Percentiles rank a stretch among this genome's conserved stretches.
These are phyloP conservation scores for Cryptococcus maquisensis DNA, from an alignment of 1,284 basidiomycete species.

Conservation along the genomic window DNA sequence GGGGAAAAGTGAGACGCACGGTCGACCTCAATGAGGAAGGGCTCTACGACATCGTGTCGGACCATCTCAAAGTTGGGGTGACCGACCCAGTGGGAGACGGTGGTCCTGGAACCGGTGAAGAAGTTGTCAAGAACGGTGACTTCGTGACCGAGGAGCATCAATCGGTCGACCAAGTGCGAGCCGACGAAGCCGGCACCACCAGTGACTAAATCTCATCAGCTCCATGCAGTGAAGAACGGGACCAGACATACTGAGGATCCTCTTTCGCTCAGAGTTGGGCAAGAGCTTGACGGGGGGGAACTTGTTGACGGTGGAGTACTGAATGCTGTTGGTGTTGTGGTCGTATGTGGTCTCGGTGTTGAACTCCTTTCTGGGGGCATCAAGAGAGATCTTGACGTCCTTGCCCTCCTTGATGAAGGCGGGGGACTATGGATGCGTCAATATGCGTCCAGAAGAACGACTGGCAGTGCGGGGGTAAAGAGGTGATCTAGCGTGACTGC, in stretches of 20 bases:
- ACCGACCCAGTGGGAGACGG: slow-evolving; percentile 82
- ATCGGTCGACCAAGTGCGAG: slow-evolving; percentile 91
- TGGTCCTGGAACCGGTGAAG: slow-evolving; percentile 94
- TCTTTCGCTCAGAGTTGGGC: slow-evolving; percentile 70
- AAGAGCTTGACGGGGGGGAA: slow-evolving; percentile 89
- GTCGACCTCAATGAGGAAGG: slow-evolving; percentile 95
- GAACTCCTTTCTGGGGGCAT: slow-evolving; percentile 52
- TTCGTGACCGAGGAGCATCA: slow-evolving; percentile 96
- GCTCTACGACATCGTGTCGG: slow-evolving; percentile 92
- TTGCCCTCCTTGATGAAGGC: slow-evolving; percentile 53
- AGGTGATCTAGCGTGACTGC: neutral
- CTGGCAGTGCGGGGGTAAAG: too few relatives aligned
- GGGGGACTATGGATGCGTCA: slow-evolving; percentile 27
- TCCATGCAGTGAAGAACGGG: too few relatives aligned
- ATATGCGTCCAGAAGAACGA: neutral
- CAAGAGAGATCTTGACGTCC: slow-evolving; percentile 55
- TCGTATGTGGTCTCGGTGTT: slow-evolving; percentile 80
- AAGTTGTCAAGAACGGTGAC: slow-evolving; percentile 98
- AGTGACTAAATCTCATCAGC: slow-evolving; percentile 52
- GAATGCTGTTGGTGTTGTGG: slow-evolving; percentile 70
- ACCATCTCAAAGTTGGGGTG: slow-evolving; percentile 99
- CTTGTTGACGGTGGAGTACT: slow-evolving; percentile 82
- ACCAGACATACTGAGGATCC: slow-evolving; percentile 58
- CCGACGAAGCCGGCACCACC: slow-evolving; percentile 98
- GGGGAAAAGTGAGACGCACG: slow-evolving; percentile 55